Conservation (phyloP, 2,329 filamentous ascomycete genomes). For the Aphanocladium album region DNA sequence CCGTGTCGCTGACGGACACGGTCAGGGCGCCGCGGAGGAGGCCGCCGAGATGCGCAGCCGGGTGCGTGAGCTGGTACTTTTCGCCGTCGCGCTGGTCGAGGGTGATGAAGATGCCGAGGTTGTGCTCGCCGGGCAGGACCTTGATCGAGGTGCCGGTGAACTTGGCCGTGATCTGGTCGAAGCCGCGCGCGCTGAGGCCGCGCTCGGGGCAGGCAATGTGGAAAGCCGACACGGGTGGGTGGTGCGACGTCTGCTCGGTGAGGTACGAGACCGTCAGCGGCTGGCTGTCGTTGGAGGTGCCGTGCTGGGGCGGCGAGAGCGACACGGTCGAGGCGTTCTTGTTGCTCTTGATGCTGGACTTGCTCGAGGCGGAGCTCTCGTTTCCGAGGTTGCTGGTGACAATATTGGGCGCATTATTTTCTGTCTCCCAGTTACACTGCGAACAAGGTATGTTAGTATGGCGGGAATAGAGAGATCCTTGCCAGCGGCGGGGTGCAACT, state of each 20-base stretch:
- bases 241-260: conserved; percentile 96
- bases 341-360: conserved; percentile 39
- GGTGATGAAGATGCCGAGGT: conserved; percentile 91
- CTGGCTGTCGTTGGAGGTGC: conserved; percentile 39
- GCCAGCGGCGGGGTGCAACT: conserved; percentile 25
- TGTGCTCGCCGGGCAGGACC: conserved; percentile 86
- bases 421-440: conserved; percentile 92
- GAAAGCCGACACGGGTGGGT: conserved; percentile 95
- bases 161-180: conserved; percentile 94
- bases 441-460: not conserved
- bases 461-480: not conserved
- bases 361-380: conserved; percentile 44
- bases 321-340: conserved; percentile 44
- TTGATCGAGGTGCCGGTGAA: conserved; percentile 95
- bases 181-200: conserved; percentile 81
- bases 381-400: conserved; percentile 40
- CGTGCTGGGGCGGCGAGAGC: conserved; percentile 47
- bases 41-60: conserved; percentile 86
- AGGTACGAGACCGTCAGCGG: conserved; percentile 83
- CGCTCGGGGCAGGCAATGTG: conserved; percentile 89
- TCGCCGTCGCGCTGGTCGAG: conserved; percentile 76
- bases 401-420: conserved; percentile 68
- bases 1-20: conserved; percentile 84
- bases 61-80: conserved; percentile 92
- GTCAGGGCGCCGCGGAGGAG: conserved; percentile 81